A percentile compares a stretch with the other conserved stretches of the same genome.
phyloP scores from a whole-genome alignment of 768 basidiomycete genomes.

The Trametes coccinea region DNA sequence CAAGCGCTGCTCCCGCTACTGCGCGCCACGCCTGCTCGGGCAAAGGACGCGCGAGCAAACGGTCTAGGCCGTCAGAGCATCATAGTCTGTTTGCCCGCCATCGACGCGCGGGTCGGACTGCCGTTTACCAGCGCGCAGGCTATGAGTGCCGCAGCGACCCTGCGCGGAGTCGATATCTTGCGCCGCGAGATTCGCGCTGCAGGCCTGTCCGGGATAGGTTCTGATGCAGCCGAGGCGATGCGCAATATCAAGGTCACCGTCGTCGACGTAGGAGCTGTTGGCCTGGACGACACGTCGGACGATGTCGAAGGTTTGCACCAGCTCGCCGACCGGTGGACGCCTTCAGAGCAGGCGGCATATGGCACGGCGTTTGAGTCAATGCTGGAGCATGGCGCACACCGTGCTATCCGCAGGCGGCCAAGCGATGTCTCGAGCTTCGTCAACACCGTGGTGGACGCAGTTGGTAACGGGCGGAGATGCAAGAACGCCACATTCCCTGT shows the following conservation, averaged over 20 bases:
- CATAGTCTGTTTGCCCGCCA: slow-evolving; percentile 73
- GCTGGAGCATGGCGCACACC: slow-evolving; percentile 41
- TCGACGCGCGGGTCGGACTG: slow-evolving; percentile 71
- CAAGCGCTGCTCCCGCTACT: slow-evolving; percentile 78
- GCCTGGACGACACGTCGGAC: slow-evolving; percentile 17
- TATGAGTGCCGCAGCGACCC: slow-evolving; percentile 75
- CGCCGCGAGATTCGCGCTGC: slow-evolving; percentile 69
- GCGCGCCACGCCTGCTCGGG: slow-evolving; percentile 61
- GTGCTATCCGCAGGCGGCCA: slow-evolving; percentile 51
- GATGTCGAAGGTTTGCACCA: slow-evolving; percentile 37
- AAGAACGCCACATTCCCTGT: slow-evolving; percentile 23
- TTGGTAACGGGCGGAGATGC: slow-evolving; percentile 53
- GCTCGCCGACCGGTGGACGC: slow-evolving; percentile 69
- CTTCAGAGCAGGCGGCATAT: slow-evolving; percentile 72
- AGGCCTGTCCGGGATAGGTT: slow-evolving; percentile 51
- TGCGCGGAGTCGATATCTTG: slow-evolving; percentile 71
- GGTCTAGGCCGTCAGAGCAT: slow-evolving; percentile 45
- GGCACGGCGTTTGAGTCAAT: slow-evolving; percentile 63
- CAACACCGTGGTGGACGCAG: slow-evolving; percentile 56
- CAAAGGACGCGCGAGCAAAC: slow-evolving; percentile 53
- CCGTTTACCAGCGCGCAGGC: slow-evolving; percentile 64
- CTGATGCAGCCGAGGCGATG: slow-evolving; percentile 57
- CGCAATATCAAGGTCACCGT: slow-evolving; percentile 68
- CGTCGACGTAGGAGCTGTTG: slow-evolving; percentile 71
- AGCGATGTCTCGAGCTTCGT: slow-evolving; percentile 61